Percentiles rank a stretch among this genome's conserved stretches.
phyloP scores from a whole-genome alignment of 164 flowering plant species.

The Chimonanthus salicifolius region DNA sequence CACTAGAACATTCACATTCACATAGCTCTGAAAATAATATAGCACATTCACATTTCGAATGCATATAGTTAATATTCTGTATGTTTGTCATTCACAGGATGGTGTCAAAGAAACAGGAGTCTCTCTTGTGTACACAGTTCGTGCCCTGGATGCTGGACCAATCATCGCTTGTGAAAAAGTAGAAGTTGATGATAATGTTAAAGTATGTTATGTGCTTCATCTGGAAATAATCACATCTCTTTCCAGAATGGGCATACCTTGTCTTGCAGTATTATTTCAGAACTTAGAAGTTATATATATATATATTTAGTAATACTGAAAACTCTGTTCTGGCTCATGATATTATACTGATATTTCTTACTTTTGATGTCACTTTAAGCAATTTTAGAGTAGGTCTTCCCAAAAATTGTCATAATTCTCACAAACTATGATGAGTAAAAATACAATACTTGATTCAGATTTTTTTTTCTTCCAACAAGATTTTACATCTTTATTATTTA shows the following conservation, averaged over 20 bases:
- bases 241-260: neutral
- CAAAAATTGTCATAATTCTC: too few species aligned
- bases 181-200: conserved; percentile 70
- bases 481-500: too few species aligned
- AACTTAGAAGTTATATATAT: neutral
- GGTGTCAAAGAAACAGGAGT: conserved; percentile 96
- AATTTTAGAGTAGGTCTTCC: too few species aligned
- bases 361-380: neutral
- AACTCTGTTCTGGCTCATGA: neutral
- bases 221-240: neutral
- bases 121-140: conserved; percentile 80
- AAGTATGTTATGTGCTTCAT: conserved; percentile 33
- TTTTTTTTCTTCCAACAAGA: too few species aligned
- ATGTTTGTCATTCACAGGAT: conserved; percentile 43
- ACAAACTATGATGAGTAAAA: too few species aligned
- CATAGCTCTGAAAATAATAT: too few species aligned
- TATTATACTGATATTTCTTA: neutral
- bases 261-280: neutral
- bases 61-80: neutral
- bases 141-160: conserved; percentile 94
- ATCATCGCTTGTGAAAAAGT: conserved; percentile 64
- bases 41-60: neutral
- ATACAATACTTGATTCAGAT: too few species aligned
- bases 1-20: too few species aligned
- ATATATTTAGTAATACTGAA: too few species aligned